phyloP scores from a whole-genome alignment of 495 filamentous ascomycete species.

The Zalerion maritima region DNA sequence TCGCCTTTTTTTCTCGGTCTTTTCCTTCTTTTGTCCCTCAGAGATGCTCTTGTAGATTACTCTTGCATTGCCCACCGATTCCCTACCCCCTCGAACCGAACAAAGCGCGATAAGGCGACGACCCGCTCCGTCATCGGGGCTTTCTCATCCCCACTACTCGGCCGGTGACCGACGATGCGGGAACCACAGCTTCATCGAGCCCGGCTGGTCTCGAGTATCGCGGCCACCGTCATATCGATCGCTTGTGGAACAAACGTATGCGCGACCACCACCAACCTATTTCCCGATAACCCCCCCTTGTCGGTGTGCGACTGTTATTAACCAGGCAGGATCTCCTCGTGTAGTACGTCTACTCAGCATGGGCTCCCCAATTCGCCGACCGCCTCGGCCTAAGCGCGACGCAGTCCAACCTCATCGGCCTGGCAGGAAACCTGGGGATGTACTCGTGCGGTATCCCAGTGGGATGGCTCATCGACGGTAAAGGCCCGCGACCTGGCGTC shows the following conservation, averaged over 20 bases:
- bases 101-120: no score
- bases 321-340: no score
- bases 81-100: no score
- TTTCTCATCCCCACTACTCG: slow-evolving; percentile 12
- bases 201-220: slow-evolving; percentile 64
- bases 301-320: no score
- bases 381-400: slow-evolving; percentile 75
- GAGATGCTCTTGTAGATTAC: no score
- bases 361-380: slow-evolving; percentile 89
- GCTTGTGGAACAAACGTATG: slow-evolving; percentile 88
- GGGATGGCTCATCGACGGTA: slow-evolving; percentile 72
- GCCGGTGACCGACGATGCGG: slow-evolving; percentile 16
- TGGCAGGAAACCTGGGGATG: slow-evolving; percentile 91
- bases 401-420: slow-evolving; percentile 78
- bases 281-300: no score
- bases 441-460: slow-evolving; percentile 82
- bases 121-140: neutral
- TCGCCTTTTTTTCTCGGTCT: no score
- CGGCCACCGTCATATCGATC: slow-evolving; percentile 72
- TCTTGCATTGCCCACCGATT: no score
- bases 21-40: no score
- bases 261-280: slow-evolving; percentile 3
- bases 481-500: slow-evolving; percentile 64
- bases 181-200: slow-evolving; percentile 31
- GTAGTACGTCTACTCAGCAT: slow-evolving; percentile 98